Percentiles rank a stretch among this genome's conserved stretches.
Conservation (phyloP, 2,329 filamentous ascomycete species). For the Thielaviopsis ethacetica region DNA sequence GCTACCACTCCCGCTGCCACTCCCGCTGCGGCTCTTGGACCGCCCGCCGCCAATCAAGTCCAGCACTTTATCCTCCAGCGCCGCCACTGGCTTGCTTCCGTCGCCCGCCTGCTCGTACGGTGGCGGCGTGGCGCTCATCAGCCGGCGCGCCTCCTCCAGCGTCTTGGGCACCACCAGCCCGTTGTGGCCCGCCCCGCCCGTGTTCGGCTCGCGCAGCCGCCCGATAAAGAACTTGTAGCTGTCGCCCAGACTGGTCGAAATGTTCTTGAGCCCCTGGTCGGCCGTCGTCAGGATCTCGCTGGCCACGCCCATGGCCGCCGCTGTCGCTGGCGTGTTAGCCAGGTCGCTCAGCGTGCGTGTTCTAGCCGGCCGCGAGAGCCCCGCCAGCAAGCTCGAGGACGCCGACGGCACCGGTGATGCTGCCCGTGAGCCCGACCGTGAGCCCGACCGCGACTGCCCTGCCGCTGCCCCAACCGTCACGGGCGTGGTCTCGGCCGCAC, state of each 20-base stretch:
- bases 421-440: too few relatives aligned
- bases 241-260: conserved; percentile 75
- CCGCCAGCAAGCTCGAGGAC: too few relatives aligned
- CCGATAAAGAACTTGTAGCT: conserved; percentile 91
- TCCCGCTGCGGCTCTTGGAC: conserved; percentile 16
- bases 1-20: conserved; percentile 68
- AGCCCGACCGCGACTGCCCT: background rate
- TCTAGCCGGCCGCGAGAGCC: conserved; percentile 16
- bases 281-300: conserved; percentile 77
- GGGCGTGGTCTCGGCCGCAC: background rate
- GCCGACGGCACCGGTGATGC: too few relatives aligned
- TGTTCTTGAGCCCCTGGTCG: conserved; percentile 82
- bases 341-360: conserved; percentile 71
- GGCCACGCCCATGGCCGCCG: conserved; percentile 60
- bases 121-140: conserved; percentile 62
- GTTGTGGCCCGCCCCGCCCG: too few relatives aligned
- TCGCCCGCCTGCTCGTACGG: conserved; percentile 45
- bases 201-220: conserved; percentile 52
- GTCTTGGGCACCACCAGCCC: conserved; percentile 63
- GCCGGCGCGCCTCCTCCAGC: conserved; percentile 76
- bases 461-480: background rate
- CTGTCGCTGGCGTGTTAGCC: conserved; percentile 56
- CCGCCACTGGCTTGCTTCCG: conserved; percentile 28
- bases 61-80: conserved; percentile 48
- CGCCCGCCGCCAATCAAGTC: conserved; percentile 59